Conservation (phyloP, 768 basidiomycete species). For the Naganishia antarctica region DNA sequence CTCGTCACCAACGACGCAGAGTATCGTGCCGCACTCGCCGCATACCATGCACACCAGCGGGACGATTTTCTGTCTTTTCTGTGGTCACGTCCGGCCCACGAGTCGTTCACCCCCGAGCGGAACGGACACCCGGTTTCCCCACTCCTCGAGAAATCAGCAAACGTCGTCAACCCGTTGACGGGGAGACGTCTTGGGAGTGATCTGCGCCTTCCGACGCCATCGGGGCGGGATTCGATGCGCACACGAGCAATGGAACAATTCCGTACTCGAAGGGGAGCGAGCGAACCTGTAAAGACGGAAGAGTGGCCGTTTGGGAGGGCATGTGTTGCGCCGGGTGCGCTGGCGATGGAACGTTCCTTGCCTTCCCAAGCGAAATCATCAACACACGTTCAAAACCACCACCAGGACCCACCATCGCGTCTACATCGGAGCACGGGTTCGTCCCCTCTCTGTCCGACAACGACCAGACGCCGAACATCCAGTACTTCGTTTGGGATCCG, state of each 20-base stretch:
- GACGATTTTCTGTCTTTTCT: slow-evolving; percentile 4
- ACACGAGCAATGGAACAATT: neutral
- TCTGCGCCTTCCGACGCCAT: neutral
- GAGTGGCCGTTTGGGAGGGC: too few relatives aligned
- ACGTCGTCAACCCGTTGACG: slow-evolving; percentile 10
- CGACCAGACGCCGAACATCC: neutral
- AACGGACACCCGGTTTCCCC: neutral
- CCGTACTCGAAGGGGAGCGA: neutral
- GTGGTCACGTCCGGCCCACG: neutral
- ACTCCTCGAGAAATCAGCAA: neutral
- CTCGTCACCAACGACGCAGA: neutral
- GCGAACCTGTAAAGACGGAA: too few relatives aligned
- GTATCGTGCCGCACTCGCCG: neutral
- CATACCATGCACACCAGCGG: neutral
- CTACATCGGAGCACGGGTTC: too few relatives aligned
- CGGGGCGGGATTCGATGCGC: neutral
- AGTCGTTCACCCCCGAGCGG: neutral
- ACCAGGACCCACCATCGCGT: neutral
- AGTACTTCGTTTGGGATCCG: neutral
- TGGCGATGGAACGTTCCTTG: neutral
- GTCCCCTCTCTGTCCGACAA: neutral
- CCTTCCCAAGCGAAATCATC: neutral
- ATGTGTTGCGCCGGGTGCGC: too few relatives aligned
- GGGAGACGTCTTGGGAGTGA: neutral
- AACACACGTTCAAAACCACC: neutral